A percentile compares a stretch with the other conserved stretches of the same genome.
phyloP scores from a whole-genome alignment of 208 protist genomes.

The Strigomonas galati region DNA sequence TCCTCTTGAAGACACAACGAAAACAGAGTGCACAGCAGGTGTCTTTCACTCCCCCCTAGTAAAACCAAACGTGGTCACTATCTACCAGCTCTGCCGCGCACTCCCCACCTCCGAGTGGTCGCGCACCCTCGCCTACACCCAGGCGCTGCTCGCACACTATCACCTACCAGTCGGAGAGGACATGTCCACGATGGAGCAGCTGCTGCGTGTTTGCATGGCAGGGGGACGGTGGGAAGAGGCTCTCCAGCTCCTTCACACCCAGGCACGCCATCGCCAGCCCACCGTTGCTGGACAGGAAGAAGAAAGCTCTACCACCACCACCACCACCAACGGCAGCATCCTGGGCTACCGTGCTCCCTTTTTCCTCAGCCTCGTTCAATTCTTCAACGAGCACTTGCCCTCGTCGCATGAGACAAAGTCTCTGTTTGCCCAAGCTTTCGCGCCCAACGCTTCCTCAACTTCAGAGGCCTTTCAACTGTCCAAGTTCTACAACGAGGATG shows the following conservation, averaged over 20 bases:
- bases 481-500: constrained; percentile 49
- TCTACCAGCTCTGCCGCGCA: constrained; percentile 52
- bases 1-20: no score
- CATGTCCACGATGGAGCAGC: constrained; percentile 25
- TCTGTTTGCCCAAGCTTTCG: not conserved
- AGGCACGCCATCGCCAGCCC: no score
- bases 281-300: no score
- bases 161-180: constrained; percentile 23
- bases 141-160: constrained; percentile 23
- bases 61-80: constrained; percentile 47
- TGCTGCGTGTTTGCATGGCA: constrained; percentile 37
- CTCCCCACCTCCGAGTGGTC: constrained; percentile 19
- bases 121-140: constrained; percentile 28
- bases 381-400: no score
- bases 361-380: no score
- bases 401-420: no score
- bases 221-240: constrained; percentile 55
- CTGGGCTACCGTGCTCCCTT: constrained; percentile 1
- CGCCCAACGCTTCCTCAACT: not conserved
- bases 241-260: constrained; percentile 21
- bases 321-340: not conserved
- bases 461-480: constrained; percentile 17
- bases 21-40: no score
- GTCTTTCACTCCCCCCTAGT: constrained; percentile 8
- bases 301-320: no score